phyloP scores from a whole-genome alignment of 176 grass and related monocot species.

The Lolium perenne region DNA sequence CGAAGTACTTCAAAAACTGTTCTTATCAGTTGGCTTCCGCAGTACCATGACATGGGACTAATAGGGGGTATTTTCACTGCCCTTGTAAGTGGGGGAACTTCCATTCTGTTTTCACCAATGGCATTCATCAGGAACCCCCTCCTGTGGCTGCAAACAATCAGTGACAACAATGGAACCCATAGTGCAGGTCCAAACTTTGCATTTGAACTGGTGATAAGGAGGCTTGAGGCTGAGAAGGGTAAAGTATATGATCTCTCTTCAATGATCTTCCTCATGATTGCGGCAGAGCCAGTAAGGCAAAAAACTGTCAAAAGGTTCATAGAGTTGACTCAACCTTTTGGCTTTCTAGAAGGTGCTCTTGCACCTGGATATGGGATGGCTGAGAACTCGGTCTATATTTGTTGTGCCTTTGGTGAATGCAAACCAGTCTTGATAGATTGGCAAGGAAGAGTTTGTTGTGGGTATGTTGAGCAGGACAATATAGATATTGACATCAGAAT shows the following conservation, averaged over 20 bases:
- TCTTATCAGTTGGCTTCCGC: constrained; percentile 81
- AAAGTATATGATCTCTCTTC: constrained; percentile 71
- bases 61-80: constrained; percentile 79
- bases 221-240: constrained; percentile 47
- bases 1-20: constrained; percentile 71
- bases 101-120: constrained; percentile 80
- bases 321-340: constrained; percentile 62
- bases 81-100: constrained; percentile 75
- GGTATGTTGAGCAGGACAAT: constrained; percentile 58
- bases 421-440: constrained; percentile 70
- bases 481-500: constrained; percentile 63
- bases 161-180: constrained; percentile 65
- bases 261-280: constrained; percentile 78
- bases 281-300: constrained; percentile 78
- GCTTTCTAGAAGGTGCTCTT: constrained; percentile 68
- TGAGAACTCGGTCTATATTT: constrained; percentile 77
- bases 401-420: constrained; percentile 76
- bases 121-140: constrained; percentile 80
- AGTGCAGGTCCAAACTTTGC: constrained; percentile 83
- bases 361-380: constrained; percentile 77
- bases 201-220: constrained; percentile 71
- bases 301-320: constrained; percentile 75
- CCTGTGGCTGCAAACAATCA: constrained; percentile 71
- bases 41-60: constrained; percentile 87
- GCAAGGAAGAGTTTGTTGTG: constrained; percentile 80